phyloP scores from a whole-genome alignment of 257 asterid species.

The Fraxinus americana region DNA sequence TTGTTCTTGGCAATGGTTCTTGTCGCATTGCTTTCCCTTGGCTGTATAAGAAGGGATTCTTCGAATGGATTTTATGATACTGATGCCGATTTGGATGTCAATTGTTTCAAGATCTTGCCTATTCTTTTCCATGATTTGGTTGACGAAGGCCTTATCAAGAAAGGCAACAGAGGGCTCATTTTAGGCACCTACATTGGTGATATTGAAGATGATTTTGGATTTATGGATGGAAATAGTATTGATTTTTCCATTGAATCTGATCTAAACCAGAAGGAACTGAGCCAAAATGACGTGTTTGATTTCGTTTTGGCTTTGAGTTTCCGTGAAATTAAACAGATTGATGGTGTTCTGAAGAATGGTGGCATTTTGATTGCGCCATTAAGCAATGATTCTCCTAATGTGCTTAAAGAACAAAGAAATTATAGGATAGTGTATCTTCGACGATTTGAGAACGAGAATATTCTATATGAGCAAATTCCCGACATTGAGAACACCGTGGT shows the following conservation, averaged over 20 bases:
- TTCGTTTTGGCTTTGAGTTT: constrained; percentile 47
- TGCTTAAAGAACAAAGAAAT: constrained; percentile 14
- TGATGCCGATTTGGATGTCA: constrained; percentile 18
- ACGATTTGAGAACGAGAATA: constrained; percentile 27
- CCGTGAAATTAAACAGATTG: constrained; percentile 32
- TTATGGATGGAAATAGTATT: constrained; percentile 41
- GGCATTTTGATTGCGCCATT: constrained; percentile 48
- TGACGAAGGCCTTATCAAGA: constrained; percentile 68
- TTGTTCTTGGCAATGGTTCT: constrained; percentile 58
- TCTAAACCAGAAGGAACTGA: constrained; percentile 18
- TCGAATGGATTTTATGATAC: constrained; percentile 22
- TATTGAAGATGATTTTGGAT: constrained; percentile 32
- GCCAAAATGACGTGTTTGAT: constrained; percentile 51
- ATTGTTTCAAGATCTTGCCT: constrained; percentile 41
- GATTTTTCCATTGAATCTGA: constrained; percentile 42
- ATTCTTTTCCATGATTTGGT: constrained; percentile 56
- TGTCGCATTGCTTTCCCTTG: constrained; percentile 41
- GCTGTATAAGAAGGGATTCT: constrained; percentile 37
- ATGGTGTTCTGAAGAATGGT: constrained; percentile 41
- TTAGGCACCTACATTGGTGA: constrained; percentile 34
- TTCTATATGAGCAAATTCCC: neutral
- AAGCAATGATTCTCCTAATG: constrained; percentile 24
- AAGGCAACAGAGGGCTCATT: constrained; percentile 62
- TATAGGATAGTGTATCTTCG: constrained; percentile 40
- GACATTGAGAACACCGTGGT: constrained; percentile 27